Evolutionary conservation across 176 grass and related monocot genomes (phyloP), one percentile per base, ranked within the genome.

Genomic region (Zoysia pacifica): DNA sequence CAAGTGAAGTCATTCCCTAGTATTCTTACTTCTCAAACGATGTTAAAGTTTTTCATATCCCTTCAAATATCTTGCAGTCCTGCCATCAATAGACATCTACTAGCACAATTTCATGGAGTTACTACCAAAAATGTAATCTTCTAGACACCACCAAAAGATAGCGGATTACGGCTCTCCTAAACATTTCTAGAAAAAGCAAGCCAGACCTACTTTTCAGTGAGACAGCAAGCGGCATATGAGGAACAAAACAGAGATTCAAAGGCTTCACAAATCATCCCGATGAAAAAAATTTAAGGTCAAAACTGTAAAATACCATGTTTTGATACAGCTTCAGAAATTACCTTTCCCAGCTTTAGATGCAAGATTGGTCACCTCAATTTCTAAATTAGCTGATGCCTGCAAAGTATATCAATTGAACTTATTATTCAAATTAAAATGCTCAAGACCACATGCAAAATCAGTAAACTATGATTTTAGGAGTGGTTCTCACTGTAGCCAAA

Each of bases 321-420:
- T 53, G 49, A 19, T 67, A 56, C 48, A 81, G 59, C 5, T 67
- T 41, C 5, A 5, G 40, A 81, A 64, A 53, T 87, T 85, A 97
- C 95, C 95, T 93, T 97, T 97, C 44, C 95, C 95, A 79, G 90
- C 81, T 79, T 91, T 92, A 65, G 92, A 92, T 78, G 89, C 81
- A 87, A 97, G 90, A 91, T 97, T 97, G 78, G 95, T 97, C 76
- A 97, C 87, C 88, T 97, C 95, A 89, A 97, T 89, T 85, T 97
- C 92, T 71, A 97, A 89, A 91, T 87, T 87, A 81, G 95, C 87
- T 45, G 81, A 86, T 73, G 89, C 95, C 95, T 97, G 83, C 73
- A 89, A 87, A 94, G 66, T 39, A 76, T 45, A 4, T 73, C 58
- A 68, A 43, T 35, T 71, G 20, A 40, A 48, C 50, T 72, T 47